Evolutionary conservation across 148 eudicot genomes (phyloP), one percentile per base, ranked within the genome.

Genomic region (Drosera capensis): DNA sequence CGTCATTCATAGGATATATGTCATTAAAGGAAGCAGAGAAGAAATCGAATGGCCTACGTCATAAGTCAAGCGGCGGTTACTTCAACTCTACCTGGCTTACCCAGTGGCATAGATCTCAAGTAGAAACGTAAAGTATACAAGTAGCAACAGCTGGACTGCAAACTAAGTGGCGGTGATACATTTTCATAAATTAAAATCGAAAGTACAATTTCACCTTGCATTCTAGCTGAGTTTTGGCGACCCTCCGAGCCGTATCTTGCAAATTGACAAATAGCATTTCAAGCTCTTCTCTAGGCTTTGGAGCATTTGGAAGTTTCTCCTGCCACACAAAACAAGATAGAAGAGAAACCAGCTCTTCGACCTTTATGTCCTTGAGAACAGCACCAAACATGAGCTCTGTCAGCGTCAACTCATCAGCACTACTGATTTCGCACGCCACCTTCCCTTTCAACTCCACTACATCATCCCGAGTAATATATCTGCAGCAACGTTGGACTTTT

Each of bases 271-370:
- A 80, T 28, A 84, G 79, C 55, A 84, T 60, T 51, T 78, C 83
- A 14, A 84, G 81, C 49, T 90, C 97, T 37, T 84, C 95, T 49
- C 95, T 68, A 17, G 95, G 97, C 73, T 90, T 90, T 52, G 57
- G 82, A 55, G 87, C 86, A 47, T 90, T 95, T 59, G 74, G 68
- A 53, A 90, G 93, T 66, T 80, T 90, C 63, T 90, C 97, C 60
- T 80, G 95, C 97, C 97, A 90, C 8, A 90, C 97, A 59, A 90
- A 68, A 60, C 95, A 90, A 25, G 93, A 80, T 50, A 90, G 77
- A 60, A 90, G 95, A 42, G 97, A 64, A 18, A 90, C 78, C 95
- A 90, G 64, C 45, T 84, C 95, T 74, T 90, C 97, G 30, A 80
- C 72, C 55, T 80, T 84, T 35, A 78, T 63, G 62, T 80, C 87